Evolutionary conservation across 2,329 filamentous ascomycete genomes (phyloP).

Genomic region (Diaporthe capsici): DNA sequence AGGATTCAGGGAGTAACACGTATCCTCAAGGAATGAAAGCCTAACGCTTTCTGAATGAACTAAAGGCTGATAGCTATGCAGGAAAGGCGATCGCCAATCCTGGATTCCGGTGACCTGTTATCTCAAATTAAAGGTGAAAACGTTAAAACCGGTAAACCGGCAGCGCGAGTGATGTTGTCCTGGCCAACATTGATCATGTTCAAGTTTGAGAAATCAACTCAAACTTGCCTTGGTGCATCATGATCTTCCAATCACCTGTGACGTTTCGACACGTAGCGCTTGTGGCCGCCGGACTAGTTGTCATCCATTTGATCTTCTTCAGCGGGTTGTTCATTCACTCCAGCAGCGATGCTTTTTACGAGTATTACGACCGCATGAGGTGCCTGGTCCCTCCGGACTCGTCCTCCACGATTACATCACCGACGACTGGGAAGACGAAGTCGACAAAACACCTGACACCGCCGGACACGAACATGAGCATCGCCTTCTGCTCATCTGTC

Average conservation of each 20-base stretch:
- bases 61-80: neutral
- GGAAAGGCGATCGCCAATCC: neutral
- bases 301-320: constrained; percentile 14
- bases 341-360: neutral
- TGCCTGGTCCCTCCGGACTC: constrained; percentile 11
- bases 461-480: constrained; percentile 18
- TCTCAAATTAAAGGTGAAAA: neutral
- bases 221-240: neutral
- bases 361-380: constrained; percentile 17
- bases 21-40: neutral
- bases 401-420: neutral
- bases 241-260: constrained; percentile 17
- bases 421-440: neutral
- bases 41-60: neutral
- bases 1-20: neutral
- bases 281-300: neutral
- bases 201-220: too few relatives aligned
- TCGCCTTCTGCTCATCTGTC: constrained; percentile 34
- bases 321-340: neutral
- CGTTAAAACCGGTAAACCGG: neutral
- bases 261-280: constrained; percentile 7
- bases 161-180: neutral
- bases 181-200: neutral
- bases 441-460: neutral
- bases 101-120: neutral